phyloP scores from a whole-genome alignment of 75 land plant genomes.

The Pseudotsuga menziesii region DNA sequence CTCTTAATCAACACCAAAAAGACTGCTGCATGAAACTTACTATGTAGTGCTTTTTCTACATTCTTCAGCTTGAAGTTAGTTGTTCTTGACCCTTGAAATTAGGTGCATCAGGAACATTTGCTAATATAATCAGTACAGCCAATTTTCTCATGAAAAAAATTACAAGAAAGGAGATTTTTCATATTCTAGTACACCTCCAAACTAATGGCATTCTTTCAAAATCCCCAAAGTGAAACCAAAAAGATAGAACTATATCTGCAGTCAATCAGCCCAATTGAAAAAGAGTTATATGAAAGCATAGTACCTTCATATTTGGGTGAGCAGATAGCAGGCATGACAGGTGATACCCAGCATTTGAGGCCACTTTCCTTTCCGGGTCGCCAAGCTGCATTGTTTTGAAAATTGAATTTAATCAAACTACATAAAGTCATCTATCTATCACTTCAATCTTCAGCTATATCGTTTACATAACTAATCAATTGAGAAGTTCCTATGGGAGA shows the following conservation, averaged over 20 bases:
- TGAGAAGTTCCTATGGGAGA: neutral
- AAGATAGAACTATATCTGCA: neutral
- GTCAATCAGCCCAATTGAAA: slow-evolving; percentile 2
- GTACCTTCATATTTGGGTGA: slow-evolving; percentile 99
- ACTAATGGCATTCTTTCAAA: neutral
- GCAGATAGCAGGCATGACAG: slow-evolving; percentile 68
- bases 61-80: too few species aligned
- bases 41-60: too few species aligned
- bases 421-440: neutral
- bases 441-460: neutral
- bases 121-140: neutral
- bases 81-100: too few species aligned
- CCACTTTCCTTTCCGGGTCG: slow-evolving; percentile 87
- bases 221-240: neutral
- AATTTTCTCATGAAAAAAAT: neutral
- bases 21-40: too few species aligned
- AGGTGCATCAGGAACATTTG: too few species aligned
- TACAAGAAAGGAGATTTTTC: neutral
- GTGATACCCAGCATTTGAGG: slow-evolving; percentile 81
- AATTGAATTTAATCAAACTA: neutral
- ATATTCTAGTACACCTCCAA: neutral
- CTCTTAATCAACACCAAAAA: too few species aligned
- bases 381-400: slow-evolving; percentile 63
- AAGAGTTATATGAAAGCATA: neutral
- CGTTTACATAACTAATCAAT: neutral